These are phyloP conservation scores for Colletotrichum chrysophilum DNA, from an alignment of 2,329 filamentous ascomycete genomes.

Conservation along the genomic window DNA sequence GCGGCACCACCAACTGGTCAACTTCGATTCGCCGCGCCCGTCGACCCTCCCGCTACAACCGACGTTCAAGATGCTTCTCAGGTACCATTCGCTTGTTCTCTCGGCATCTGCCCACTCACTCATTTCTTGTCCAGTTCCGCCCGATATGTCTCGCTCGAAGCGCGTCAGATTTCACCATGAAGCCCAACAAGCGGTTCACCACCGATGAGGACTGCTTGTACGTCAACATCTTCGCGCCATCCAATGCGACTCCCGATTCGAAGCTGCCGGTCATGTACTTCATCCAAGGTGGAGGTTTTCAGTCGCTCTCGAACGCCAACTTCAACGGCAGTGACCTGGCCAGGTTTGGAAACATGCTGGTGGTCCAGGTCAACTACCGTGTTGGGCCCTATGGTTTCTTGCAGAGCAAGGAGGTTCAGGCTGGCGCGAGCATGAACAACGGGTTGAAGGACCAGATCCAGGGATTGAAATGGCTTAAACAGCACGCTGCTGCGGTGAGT, in stretches of 20 bases:
- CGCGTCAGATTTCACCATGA: conserved; percentile 25
- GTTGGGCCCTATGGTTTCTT: conserved; percentile 79
- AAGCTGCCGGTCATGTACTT: conserved; percentile 68
- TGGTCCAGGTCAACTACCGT: conserved; percentile 79
- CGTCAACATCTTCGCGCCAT: conserved; percentile 68
- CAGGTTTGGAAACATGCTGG: conserved; percentile 57
- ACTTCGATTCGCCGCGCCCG: conserved; percentile 70
- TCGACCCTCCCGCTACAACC: conserved; percentile 43
- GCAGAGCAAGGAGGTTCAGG: conserved; percentile 52
- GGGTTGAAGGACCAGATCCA: conserved; percentile 75
- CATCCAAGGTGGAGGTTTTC: conserved; percentile 68
- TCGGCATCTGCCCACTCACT: neutral
- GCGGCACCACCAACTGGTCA: conserved; percentile 72
- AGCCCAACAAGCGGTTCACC: conserved; percentile 24
- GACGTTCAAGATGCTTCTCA: neutral
- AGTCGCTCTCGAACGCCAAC: conserved; percentile 45
- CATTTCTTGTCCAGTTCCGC: neutral
- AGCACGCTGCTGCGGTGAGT: conserved; percentile 56
- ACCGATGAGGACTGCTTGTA: conserved; percentile 72
- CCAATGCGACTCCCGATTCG: conserved; percentile 50
- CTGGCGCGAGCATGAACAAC: conserved; percentile 64
- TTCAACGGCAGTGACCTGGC: conserved; percentile 18
- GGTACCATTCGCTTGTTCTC: neutral
- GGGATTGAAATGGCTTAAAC: conserved; percentile 72
- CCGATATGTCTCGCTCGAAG: conserved; percentile 19